Conservation (phyloP, 305 asterid genomes). For the Fraxinus xanthoxyloides region DNA sequence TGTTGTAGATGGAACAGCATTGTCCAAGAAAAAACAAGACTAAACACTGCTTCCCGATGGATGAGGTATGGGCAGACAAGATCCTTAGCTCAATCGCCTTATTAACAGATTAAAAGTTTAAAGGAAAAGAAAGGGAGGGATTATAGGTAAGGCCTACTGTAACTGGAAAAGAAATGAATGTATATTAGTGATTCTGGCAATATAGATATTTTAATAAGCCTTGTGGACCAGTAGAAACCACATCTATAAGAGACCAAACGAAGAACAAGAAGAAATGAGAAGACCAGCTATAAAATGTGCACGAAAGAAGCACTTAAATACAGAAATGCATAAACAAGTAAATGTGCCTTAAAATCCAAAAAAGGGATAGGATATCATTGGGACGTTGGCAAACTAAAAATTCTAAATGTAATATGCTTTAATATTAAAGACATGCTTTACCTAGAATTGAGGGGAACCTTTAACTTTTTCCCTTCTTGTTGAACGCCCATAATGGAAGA, state of each 20-base stretch:
- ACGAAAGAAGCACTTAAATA: background rate
- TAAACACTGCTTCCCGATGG: background rate
- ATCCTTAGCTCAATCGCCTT: background rate
- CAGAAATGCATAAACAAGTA: background rate
- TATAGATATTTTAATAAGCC: background rate
- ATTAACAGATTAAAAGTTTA: slow-evolving; percentile 2
- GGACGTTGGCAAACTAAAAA: background rate
- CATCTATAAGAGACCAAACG: background rate
- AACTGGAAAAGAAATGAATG: slow-evolving; percentile 5
- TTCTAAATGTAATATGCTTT: background rate
- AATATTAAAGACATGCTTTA: slow-evolving; percentile 23
- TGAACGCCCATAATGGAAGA: slow-evolving; percentile 82
- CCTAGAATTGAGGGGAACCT: slow-evolving; percentile 96
- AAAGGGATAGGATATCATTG: background rate
- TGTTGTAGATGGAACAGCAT: background rate
- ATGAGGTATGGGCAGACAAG: slow-evolving; percentile 19
- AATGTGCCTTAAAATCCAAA: slow-evolving; percentile 1
- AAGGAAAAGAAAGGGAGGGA: background rate
- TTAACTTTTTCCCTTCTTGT: slow-evolving; percentile 84
- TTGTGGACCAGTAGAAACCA: background rate
- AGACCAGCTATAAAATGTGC: slow-evolving; percentile 2
- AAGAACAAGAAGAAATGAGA: slow-evolving; percentile 6
- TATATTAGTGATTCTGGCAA: slow-evolving; percentile 15
- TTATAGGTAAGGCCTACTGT: slow-evolving; percentile 10
- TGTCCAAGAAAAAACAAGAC: background rate